Conservation (phyloP, 1,284 basidiomycete genomes). For the Termitomyces sp. region DNA sequence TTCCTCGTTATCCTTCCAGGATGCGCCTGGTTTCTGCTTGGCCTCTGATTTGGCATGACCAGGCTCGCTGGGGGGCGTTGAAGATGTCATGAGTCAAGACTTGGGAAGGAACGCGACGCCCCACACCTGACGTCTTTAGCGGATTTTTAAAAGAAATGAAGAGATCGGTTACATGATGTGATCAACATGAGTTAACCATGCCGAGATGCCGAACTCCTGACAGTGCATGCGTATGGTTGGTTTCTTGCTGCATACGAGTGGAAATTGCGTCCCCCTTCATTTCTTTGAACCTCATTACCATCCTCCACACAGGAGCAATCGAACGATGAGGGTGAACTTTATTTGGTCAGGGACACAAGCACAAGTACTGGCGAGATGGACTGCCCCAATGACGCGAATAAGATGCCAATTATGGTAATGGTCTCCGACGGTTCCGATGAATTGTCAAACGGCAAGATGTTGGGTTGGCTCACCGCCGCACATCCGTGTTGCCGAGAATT, state of each 20-base stretch:
- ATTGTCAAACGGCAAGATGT: background rate
- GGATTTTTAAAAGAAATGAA: slow-evolving; percentile 11
- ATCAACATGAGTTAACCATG: slow-evolving; percentile 4
- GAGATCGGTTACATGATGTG: slow-evolving; percentile 3
- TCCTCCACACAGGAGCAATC: background rate
- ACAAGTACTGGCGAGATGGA: background rate
- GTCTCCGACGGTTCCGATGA: background rate
- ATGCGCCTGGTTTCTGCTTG: slow-evolving; percentile 37
- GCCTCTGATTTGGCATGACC: slow-evolving; percentile 9
- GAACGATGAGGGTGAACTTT: no score
- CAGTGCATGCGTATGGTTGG: no score
- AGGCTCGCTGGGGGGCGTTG: slow-evolving; percentile 8
- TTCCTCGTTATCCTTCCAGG: slow-evolving; percentile 50
- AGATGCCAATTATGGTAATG: no score
- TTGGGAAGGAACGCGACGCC: slow-evolving; percentile 7
- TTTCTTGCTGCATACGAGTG: no score
- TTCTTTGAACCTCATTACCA: background rate
- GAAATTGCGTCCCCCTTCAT: no score
- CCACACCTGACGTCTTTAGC: slow-evolving; percentile 13
- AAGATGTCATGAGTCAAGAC: slow-evolving; percentile 15
- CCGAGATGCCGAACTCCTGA: slow-evolving; percentile 11
- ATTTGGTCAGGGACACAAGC: no score
- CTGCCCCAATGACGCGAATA: no score
- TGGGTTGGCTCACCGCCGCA: background rate
- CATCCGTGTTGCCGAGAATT: slow-evolving; percentile 6